Evolutionary conservation across 2,329 filamentous ascomycete genomes (phyloP), one percentile per base, ranked within the genome.

Genomic region (Fusarium agapanthi): DNA sequence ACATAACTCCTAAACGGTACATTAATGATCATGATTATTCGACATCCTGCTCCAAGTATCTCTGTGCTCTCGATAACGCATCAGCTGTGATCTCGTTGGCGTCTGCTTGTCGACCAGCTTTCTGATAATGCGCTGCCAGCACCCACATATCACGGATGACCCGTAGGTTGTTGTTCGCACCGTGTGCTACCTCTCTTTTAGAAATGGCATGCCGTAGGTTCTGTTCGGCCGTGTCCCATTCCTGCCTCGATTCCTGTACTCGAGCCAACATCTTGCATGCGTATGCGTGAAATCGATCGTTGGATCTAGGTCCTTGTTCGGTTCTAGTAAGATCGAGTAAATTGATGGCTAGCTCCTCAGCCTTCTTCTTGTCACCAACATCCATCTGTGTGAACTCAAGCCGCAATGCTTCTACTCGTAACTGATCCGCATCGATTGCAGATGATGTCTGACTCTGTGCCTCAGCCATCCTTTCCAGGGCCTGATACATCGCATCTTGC

Each of bases 91-190:
- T 79, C 34, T 67, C 61, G 11, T 76, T 54, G 5, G 81, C 80
- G 12, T 76, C 76, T 7, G 76, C 74, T 32, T 67, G 65, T 53
- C 75, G 77, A 11, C 80, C 80, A 28, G 77, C 74, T 57, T 76
- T 77, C 53, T 80, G 73, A 47, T 79, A 81, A 62, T 82, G 79
- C 7, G 72, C 77, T 24, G 80, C 80, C 13, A 82, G 77, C 69
- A 82, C 81, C 81, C 81, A 82, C 78, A 82, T 80, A 68, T 82
- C 81, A 45, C 81, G 77, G 47, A 82, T 80, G 34, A 82, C 81
- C 34, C 81, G 78, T 69, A 82, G 48, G 51, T 82, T 77, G 50
- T 77, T 79, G 50, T 75, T 74, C 18, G 79, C 77, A 28, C 81
- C 81, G 50, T 82, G 81, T 6, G 81, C 81, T 13, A 76, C 74